These are phyloP conservation scores for Adansonia gregorii DNA, from an alignment of 441 rosid genomes.

Conservation along the genomic window DNA sequence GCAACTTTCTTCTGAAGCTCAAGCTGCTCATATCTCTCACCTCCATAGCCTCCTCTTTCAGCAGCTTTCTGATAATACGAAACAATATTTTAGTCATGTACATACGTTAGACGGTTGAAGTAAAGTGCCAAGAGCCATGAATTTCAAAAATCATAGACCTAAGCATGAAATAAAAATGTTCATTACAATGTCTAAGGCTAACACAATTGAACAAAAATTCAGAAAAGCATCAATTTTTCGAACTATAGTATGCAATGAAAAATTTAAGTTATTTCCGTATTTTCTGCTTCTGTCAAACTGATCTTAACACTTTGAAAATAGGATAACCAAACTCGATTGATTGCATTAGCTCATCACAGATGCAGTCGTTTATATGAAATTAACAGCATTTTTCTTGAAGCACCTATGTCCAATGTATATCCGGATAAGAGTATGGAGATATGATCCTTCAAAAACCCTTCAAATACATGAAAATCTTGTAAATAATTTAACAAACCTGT, in stretches of 20 bases:
- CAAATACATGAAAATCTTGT: background rate
- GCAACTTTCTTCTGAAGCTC: constrained; percentile 88
- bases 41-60: constrained; percentile 95
- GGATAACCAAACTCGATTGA: background rate
- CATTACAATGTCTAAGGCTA: constrained; percentile 13
- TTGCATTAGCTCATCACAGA: background rate
- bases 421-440: too few species aligned
- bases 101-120: background rate
- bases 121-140: background rate
- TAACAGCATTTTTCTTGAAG: too few species aligned
- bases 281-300: background rate
- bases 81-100: background rate
- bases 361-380: too few species aligned
- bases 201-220: background rate
- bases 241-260: background rate
- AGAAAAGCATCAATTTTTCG: background rate
- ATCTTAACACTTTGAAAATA: background rate
- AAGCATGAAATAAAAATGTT: background rate
- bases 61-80: constrained; percentile 68
- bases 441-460: background rate
- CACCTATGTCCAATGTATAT: too few species aligned
- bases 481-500: background rate
- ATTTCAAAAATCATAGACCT: constrained; percentile 10
- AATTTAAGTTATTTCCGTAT: background rate
- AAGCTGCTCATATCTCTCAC: constrained; percentile 82